Evolutionary conservation across 768 basidiomycete genomes (phyloP).

Genomic region (Steccherinum ochraceum): DNA sequence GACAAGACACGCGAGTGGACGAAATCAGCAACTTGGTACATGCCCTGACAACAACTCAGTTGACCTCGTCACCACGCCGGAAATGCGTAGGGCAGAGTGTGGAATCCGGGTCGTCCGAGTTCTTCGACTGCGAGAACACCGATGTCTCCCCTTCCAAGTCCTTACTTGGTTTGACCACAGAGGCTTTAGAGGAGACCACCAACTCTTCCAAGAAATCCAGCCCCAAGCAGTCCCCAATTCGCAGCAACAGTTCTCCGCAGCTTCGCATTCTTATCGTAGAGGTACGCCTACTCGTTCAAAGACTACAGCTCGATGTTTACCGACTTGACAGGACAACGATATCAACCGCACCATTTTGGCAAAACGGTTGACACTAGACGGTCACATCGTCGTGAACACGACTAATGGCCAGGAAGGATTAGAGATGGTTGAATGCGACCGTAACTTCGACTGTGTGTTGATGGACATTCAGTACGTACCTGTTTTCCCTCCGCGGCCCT

Average conservation of each 20-base stretch:
- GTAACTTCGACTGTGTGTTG: conserved; percentile 62
- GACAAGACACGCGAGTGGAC: not conserved
- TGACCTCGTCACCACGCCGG: conserved; percentile 5
- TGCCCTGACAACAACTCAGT: conserved; percentile 35
- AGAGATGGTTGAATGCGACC: conserved; percentile 49
- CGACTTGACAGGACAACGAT: conserved; percentile 70
- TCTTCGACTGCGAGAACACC: not conserved
- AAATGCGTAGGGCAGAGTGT: not conserved
- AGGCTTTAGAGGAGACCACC: not conserved
- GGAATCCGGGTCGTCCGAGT: not conserved
- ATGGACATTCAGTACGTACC: conserved; percentile 76
- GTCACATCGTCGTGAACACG: conserved; percentile 57
- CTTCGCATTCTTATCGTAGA: conserved; percentile 62
- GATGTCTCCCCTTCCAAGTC: not conserved
- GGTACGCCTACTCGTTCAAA: conserved; percentile 28
- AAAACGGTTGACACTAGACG: conserved; percentile 60
- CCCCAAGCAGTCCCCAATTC: too few relatives aligned
- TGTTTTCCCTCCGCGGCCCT: not conserved
- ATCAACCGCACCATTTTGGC: conserved; percentile 68
- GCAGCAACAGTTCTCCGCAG: conserved; percentile 5
- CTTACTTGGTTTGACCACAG: not conserved
- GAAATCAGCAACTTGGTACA: conserved; percentile 34
- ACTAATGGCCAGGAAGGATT: conserved; percentile 76
- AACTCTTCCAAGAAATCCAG: not conserved
- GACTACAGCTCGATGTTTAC: not conserved